These are phyloP conservation scores for Phaeosphaeria sp. DNA, from an alignment of 2,329 filamentous ascomycete genomes.

Conservation along the genomic window DNA sequence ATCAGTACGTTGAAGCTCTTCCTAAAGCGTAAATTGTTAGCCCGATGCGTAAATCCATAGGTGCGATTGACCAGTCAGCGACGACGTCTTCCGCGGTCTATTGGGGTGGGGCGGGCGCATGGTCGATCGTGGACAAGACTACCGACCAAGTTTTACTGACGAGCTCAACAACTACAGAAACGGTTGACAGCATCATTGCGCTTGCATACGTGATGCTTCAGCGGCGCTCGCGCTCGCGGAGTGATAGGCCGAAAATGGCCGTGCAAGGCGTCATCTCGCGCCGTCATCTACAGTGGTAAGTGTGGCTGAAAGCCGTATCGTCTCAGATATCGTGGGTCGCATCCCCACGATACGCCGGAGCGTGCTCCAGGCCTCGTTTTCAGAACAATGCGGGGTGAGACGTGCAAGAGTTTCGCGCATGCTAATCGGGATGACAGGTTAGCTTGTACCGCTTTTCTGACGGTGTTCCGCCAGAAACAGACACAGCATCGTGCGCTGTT, in stretches of 20 bases:
- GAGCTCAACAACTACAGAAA: conserved; percentile 54
- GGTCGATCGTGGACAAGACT: conserved; percentile 20
- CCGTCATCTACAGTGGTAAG: conserved; percentile 68
- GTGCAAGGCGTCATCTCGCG: conserved; percentile 61
- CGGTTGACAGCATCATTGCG: conserved; percentile 70
- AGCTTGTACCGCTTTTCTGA: conserved; percentile 72
- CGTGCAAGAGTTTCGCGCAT: conserved; percentile 6
- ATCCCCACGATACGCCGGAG: conserved; percentile 15
- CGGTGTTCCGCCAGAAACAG: conserved; percentile 74
- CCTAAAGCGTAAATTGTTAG: neutral
- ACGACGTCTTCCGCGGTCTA: conserved; percentile 9
- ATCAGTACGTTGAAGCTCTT: conserved; percentile 55
- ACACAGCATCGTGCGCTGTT: conserved; percentile 70
- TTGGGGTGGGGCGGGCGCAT: conserved; percentile 22
- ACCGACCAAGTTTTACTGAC: conserved; percentile 23
- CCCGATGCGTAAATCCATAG: conserved; percentile 6
- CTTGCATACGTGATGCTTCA: conserved; percentile 71
- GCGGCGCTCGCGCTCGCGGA: conserved; percentile 56
- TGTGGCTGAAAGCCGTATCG: conserved; percentile 36
- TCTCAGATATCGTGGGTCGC: conserved; percentile 29
- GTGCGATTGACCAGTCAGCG: conserved; percentile 17
- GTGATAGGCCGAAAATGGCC: conserved; percentile 29
- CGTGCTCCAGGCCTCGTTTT: conserved; percentile 18
- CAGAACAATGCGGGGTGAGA: conserved; percentile 28
- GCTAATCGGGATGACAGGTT: conserved; percentile 59